These are phyloP conservation scores for Tolypocladium guangdongense DNA, from an alignment of 2,329 filamentous ascomycete genomes.

Conservation along the genomic window DNA sequence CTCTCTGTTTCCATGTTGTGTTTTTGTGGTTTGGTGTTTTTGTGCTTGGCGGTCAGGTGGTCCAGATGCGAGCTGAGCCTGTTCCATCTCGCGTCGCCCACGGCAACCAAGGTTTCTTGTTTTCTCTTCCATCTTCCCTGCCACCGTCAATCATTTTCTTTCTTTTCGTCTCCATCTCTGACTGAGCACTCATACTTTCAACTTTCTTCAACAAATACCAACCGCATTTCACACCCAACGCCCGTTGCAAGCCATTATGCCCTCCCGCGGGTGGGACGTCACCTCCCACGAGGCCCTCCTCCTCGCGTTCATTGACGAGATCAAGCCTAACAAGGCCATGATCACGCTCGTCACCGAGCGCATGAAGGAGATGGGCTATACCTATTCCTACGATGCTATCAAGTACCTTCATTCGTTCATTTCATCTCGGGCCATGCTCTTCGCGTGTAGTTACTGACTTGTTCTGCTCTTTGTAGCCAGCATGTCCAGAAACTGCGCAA, in stretches of 20 bases:
- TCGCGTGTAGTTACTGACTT: slow-evolving; percentile 6
- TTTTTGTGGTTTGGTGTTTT: background rate
- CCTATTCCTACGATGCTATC: slow-evolving; percentile 27
- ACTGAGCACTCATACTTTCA: background rate
- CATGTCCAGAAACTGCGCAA: slow-evolving; percentile 35
- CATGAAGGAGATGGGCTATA: slow-evolving; percentile 24
- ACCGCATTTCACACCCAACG: background rate
- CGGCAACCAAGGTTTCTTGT: background rate
- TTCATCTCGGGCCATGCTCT: background rate
- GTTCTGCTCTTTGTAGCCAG: slow-evolving; percentile 21
- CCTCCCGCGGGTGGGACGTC: slow-evolving; percentile 22
- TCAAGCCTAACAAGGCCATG: slow-evolving; percentile 21
- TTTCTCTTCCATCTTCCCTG: background rate
- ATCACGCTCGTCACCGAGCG: slow-evolving; percentile 19
- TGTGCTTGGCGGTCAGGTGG: background rate
- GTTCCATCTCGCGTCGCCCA: background rate
- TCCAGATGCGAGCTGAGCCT: background rate
- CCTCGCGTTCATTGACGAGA: slow-evolving; percentile 21
- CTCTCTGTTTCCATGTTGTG: background rate
- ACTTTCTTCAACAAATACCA: background rate
- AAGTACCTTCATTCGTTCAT: slow-evolving; percentile 19
- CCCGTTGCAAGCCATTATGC: slow-evolving; percentile 7
- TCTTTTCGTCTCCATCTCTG: background rate
- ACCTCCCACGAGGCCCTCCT: slow-evolving; percentile 28
- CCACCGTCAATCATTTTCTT: background rate